A percentile compares a stretch with the other conserved stretches of the same genome.
These are phyloP conservation scores for Phialophora macrospora DNA, from an alignment of 2,329 filamentous ascomycete species.

Conservation along the genomic window DNA sequence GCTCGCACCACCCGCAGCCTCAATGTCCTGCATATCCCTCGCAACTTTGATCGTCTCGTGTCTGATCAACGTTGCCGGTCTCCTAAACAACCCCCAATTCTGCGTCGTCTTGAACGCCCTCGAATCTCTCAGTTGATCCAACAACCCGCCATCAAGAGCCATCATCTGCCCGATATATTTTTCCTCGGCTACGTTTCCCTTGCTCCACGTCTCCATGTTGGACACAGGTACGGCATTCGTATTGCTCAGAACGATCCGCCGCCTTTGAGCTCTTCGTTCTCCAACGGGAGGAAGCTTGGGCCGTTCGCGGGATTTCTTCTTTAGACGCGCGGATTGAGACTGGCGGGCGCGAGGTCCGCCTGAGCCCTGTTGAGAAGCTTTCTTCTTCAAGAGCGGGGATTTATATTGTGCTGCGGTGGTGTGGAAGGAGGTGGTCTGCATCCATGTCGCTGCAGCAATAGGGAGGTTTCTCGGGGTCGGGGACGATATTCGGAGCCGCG, in stretches of 20 bases:
- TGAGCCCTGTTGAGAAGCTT: conserved; percentile 2
- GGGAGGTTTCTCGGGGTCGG: conserved; percentile 3
- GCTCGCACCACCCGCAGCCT: conserved; percentile 46
- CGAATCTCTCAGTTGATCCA: conserved; percentile 80
- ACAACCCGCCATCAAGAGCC: conserved; percentile 68
- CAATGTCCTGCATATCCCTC: conserved; percentile 64
- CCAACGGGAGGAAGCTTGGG: conserved; percentile 69
- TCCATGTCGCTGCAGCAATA: conserved; percentile 6
- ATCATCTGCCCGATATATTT: conserved; percentile 66
- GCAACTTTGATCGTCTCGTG: conserved; percentile 76
- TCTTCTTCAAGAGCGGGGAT: conserved; percentile 54
- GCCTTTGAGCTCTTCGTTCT: conserved; percentile 84
- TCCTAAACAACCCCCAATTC: conserved; percentile 83
- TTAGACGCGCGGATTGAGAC: conserved; percentile 52
- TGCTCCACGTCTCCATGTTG: conserved; percentile 66
- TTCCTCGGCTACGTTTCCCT: conserved; percentile 59
- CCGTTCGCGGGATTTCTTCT: conserved; percentile 49
- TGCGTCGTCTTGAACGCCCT: conserved; percentile 92
- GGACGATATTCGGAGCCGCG: conserved; percentile 29
- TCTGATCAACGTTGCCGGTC: conserved; percentile 78
- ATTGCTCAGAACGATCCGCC: conserved; percentile 90
- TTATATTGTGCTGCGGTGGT: conserved; percentile 49
- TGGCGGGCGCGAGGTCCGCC: conserved; percentile 12
- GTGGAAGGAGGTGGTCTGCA: conserved; percentile 47
- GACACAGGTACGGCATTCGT: conserved; percentile 83